A percentile compares a stretch with the other conserved stretches of the same genome.
Evolutionary conservation across 257 asterid genomes (phyloP).

Genomic region (Plantago ovata): DNA sequence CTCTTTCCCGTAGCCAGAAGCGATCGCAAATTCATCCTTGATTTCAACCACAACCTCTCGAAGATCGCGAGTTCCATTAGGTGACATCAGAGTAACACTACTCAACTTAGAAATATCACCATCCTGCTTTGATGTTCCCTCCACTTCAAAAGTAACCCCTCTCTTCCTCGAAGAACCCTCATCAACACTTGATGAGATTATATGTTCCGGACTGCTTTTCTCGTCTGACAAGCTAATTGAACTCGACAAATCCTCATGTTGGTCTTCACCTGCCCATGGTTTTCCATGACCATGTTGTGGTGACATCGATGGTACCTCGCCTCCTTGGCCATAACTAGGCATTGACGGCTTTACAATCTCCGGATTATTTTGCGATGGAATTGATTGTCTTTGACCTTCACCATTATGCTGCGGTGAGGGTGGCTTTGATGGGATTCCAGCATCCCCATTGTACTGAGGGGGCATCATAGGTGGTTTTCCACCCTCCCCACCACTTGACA

Average conservation of each 20-base stretch:
- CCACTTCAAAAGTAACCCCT: conserved; percentile 89
- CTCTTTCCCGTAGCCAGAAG: conserved; percentile 80
- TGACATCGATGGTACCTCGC: conserved; percentile 18
- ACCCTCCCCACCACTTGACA: conserved; percentile 22
- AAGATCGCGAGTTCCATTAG: conserved; percentile 75
- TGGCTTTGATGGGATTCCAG: conserved; percentile 8
- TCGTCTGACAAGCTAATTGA: conserved; percentile 51
- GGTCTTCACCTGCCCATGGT: conserved; percentile 25
- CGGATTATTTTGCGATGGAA: conserved; percentile 21
- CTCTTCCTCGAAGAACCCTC: conserved; percentile 61
- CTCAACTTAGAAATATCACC: conserved; percentile 66
- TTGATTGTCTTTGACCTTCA: conserved; percentile 18
- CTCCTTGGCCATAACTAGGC: conserved; percentile 18
- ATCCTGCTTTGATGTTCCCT: conserved; percentile 56
- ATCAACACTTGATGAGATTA: conserved; percentile 52
- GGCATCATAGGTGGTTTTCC: conserved; percentile 13
- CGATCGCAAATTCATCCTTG: conserved; percentile 82
- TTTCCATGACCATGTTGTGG: conserved; percentile 20
- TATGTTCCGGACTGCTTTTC: conserved; percentile 49
- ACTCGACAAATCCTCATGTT: conserved; percentile 19
- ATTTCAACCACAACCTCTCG: conserved; percentile 88
- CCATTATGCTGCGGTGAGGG: neutral
- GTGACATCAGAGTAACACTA: conserved; percentile 52
- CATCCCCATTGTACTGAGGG: neutral
- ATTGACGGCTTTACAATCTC: conserved; percentile 23